Conservation (phyloP, 1,284 basidiomycete genomes). For the Pseudozyma thailandica region DNA sequence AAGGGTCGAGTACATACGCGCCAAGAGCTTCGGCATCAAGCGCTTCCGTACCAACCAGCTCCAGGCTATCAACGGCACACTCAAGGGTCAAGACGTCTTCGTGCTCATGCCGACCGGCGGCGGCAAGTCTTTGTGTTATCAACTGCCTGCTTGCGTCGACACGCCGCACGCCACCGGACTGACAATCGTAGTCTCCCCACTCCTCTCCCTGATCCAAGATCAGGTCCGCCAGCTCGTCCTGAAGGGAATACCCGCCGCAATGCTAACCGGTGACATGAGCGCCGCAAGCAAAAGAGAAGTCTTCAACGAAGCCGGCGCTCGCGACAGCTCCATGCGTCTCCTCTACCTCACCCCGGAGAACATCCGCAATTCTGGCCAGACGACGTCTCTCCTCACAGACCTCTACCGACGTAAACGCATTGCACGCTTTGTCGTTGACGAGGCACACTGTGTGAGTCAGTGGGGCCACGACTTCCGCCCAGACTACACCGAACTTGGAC, state of each 20-base stretch:
- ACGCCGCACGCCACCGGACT: constrained; percentile 80
- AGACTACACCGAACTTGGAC: constrained; percentile 73
- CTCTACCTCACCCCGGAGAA: constrained; percentile 96
- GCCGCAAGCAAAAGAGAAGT: constrained; percentile 68
- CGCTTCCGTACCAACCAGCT: constrained; percentile 85
- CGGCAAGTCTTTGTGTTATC: constrained; percentile 78
- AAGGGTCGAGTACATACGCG: constrained; percentile 77
- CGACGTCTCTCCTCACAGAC: constrained; percentile 74
- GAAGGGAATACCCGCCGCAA: constrained; percentile 78
- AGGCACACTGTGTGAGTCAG: constrained; percentile 88
- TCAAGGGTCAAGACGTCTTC: constrained; percentile 86
- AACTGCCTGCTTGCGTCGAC: constrained; percentile 83
- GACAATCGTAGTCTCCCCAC: constrained; percentile 89
- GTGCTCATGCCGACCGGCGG: constrained; percentile 97
- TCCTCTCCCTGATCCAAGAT: constrained; percentile 89
- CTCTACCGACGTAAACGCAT: constrained; percentile 75
- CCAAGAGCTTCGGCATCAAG: constrained; percentile 76
- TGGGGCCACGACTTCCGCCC: constrained; percentile 86
- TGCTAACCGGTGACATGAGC: constrained; percentile 76
- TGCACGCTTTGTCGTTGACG: constrained; percentile 93
- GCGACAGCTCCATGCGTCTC: constrained; percentile 71
- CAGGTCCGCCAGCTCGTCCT: constrained; percentile 80
- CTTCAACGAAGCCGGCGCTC: constrained; percentile 70
- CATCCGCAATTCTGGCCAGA: constrained; percentile 61
- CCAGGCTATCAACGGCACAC: constrained; percentile 83